These are phyloP conservation scores for Candida corydali DNA, from an alignment of 805 yeast genomes.

Conservation along the genomic window DNA sequence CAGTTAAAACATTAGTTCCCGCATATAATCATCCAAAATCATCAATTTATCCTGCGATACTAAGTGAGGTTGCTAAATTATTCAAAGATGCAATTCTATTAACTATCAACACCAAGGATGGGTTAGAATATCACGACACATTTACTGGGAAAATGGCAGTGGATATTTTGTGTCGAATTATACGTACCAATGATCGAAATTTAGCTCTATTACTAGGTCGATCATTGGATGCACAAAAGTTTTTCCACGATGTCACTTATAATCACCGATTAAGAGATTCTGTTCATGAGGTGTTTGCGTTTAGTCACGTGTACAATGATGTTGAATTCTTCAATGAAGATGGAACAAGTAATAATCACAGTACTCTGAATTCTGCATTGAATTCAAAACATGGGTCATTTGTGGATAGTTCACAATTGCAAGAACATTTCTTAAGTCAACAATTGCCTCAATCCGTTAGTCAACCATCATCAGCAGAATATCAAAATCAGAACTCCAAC, in stretches of 20 bases:
- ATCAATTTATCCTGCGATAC: constrained; percentile 80
- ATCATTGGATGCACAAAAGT: constrained; percentile 88
- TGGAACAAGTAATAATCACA: constrained; percentile 1
- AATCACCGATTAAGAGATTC: constrained; percentile 92
- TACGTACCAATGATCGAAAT: constrained; percentile 87
- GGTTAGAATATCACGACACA: constrained; percentile 85
- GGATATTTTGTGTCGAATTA: constrained; percentile 79
- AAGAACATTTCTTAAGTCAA: constrained; percentile 15
- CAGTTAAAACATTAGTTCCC: background rate
- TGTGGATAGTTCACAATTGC: constrained; percentile 13
- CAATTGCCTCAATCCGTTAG: constrained; percentile 12
- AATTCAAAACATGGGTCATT: constrained; percentile 30
- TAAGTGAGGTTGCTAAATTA: constrained; percentile 77
- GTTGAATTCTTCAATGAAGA: constrained; percentile 38
- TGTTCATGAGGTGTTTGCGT: constrained; percentile 80
- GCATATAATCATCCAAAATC: constrained; percentile 49
- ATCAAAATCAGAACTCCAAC: background rate
- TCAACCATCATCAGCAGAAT: background rate
- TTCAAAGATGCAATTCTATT: constrained; percentile 67
- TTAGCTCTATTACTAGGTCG: constrained; percentile 86
- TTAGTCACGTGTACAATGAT: constrained; percentile 53
- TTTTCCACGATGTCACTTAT: constrained; percentile 93
- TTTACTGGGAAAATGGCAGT: constrained; percentile 94
- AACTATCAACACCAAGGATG: constrained; percentile 83
- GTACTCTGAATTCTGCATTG: constrained; percentile 16